Conservation (phyloP, 768 basidiomycete species). For the Russula ochroleuca region DNA sequence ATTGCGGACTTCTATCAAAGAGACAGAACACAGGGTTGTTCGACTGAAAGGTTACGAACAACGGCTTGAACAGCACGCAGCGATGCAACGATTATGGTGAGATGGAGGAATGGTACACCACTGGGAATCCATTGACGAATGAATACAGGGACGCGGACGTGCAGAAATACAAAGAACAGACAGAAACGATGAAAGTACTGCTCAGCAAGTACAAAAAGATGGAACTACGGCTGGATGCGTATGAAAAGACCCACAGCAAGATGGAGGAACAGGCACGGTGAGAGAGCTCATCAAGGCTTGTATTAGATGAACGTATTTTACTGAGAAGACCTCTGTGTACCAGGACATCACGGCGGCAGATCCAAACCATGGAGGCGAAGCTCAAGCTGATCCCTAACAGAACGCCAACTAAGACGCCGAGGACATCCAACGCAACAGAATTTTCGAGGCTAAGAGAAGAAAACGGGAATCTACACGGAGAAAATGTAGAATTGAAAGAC, state of each 20-base stretch:
- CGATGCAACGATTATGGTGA: slow-evolving; percentile 75
- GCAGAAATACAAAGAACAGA: slow-evolving; percentile 60
- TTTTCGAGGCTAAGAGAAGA: slow-evolving; percentile 43
- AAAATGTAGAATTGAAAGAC: slow-evolving; percentile 52
- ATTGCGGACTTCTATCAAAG: slow-evolving; percentile 70
- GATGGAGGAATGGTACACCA: background rate
- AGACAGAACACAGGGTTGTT: slow-evolving; percentile 76
- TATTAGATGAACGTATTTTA: slow-evolving; percentile 5
- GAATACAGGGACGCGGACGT: slow-evolving; percentile 69
- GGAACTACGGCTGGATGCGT: slow-evolving; percentile 57
- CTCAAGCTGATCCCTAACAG: slow-evolving; percentile 41
- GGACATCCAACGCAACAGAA: slow-evolving; percentile 17
- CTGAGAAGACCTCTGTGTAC: background rate
- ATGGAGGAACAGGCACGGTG: slow-evolving; percentile 61
- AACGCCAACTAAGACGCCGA: slow-evolving; percentile 9
- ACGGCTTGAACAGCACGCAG: slow-evolving; percentile 78
- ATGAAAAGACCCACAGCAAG: slow-evolving; percentile 48
- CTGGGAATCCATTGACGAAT: background rate
- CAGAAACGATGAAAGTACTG: slow-evolving; percentile 53
- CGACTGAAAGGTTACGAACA: slow-evolving; percentile 79
- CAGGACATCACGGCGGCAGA: slow-evolving; percentile 56
- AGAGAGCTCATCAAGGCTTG: slow-evolving; percentile 24
- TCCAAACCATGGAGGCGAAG: slow-evolving; percentile 58
- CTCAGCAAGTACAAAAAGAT: slow-evolving; percentile 59
- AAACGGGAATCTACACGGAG: slow-evolving; percentile 53